These are phyloP conservation scores for Conringia planisiliqua DNA, from an alignment of 345 rosid species.

Conservation along the genomic window DNA sequence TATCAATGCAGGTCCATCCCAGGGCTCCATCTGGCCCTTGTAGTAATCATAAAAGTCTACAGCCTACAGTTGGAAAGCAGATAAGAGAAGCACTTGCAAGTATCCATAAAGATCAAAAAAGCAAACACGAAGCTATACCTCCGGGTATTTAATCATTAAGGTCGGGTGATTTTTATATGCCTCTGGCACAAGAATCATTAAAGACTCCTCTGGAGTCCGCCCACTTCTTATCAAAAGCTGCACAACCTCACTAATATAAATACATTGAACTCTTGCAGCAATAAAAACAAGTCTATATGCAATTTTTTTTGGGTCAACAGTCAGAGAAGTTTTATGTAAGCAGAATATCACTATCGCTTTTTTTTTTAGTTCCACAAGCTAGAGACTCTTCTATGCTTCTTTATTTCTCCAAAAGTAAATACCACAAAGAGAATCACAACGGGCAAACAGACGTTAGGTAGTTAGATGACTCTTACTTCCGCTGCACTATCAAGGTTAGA, in stretches of 20 bases:
- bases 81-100: slow-evolving; percentile 19
- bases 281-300: not conserved
- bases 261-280: not conserved
- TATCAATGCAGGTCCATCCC: slow-evolving; percentile 99
- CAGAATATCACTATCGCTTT: slow-evolving; percentile 10
- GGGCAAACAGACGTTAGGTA: slow-evolving; percentile 4
- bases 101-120: not conserved
- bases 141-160: slow-evolving; percentile 78
- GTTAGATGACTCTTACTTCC: slow-evolving; percentile 55
- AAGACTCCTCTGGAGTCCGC: slow-evolving; percentile 84
- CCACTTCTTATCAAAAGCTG: slow-evolving; percentile 97
- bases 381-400: not conserved
- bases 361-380: not conserved
- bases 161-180: slow-evolving; percentile 99
- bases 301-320: not conserved
- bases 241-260: slow-evolving; percentile 22
- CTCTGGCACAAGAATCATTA: slow-evolving; percentile 99
- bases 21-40: slow-evolving; percentile 99
- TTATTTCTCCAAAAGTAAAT: not conserved
- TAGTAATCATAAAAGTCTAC: slow-evolving; percentile 93
- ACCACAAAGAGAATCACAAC: slow-evolving; percentile 13
- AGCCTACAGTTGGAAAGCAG: slow-evolving; percentile 45
- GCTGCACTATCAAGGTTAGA: slow-evolving; percentile 97
- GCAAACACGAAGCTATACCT: slow-evolving; percentile 47
- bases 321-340: not conserved